Base-by-base conservation (phyloP, 495 filamentous ascomycete genomes). In the Tuber calosporum region DNA sequence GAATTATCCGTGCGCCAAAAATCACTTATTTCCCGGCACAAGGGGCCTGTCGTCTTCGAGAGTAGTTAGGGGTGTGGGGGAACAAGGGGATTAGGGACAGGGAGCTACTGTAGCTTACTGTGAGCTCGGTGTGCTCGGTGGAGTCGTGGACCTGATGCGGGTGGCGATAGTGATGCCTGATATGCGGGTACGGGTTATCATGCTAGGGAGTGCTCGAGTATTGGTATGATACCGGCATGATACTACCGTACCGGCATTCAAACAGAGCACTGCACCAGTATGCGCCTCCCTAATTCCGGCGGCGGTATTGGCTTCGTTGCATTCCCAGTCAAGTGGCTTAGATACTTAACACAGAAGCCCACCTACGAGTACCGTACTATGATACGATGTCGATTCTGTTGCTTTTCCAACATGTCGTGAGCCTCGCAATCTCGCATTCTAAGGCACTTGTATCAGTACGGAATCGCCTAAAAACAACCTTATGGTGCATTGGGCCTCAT, bases 21-120 rank as follows among this genome's bases (percentile, higher is more conserved):
- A 77, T 77, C 66, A 67, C 68, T 66, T 78, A 78, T 77, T 77
- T 78, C 71, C 75, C 76, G 76, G 68, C 71, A 71, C 58, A 15
- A 34, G 53, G 53, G n/a, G 53, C 53, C 53, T 17, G 34, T 13
- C 53, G 13, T 62, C 26, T 30, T 62, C 53, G 1, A 30, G 53
- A 62, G 53, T 62, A 26, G 26, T 62, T 17, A 34, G 13, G 26
- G 53, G 53, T 17, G 53, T 17, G 42, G 42, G 42, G 17, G 11
- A 43, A 11, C 9, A 43, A 11, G n/a, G 3, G 53, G 26, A 62
- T 34, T 13, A 62, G 26, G 53, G 53, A 15, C 26, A 1, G 3
- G 26, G 26, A 17, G 26, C 26, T 17, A 4, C 13, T 6, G 26
- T 62, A 34, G 13, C n/a, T 13, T 58, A 26, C 26, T 13, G n/a